Percentiles rank a stretch among this genome's conserved stretches.
These are phyloP conservation scores for Paramecium tetraurelia DNA, from an alignment of 73 alveolate genomes.

Conservation along the genomic window DNA sequence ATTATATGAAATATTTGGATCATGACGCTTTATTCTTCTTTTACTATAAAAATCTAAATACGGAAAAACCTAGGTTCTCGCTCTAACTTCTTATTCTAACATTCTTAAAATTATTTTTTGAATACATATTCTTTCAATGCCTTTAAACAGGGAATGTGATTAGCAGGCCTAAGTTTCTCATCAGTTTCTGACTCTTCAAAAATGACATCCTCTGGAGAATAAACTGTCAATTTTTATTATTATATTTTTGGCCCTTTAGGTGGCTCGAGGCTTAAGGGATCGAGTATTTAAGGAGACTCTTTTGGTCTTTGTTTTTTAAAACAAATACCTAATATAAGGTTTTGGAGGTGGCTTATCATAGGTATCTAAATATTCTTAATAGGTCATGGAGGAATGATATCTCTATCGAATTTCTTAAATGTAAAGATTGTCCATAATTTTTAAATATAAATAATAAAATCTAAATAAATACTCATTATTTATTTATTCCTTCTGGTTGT, in stretches of 20 bases:
- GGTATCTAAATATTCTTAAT: neutral
- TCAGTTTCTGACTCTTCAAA: slow-evolving; percentile 29
- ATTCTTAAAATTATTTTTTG: neutral
- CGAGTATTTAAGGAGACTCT: slow-evolving; percentile 19
- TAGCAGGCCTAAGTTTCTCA: neutral
- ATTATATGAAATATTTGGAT: neutral
- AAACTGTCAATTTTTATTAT: neutral
- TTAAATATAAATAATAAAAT: neutral
- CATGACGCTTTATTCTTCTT: neutral
- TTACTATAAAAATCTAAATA: neutral
- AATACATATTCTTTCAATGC: neutral
- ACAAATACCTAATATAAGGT: neutral
- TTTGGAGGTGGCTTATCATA: slow-evolving; percentile 13
- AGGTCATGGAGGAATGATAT: neutral
- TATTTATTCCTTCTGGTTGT: slow-evolving; percentile 40
- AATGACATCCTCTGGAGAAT: slow-evolving; percentile 9
- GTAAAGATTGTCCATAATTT: neutral
- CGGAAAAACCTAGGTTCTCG: slow-evolving; percentile 18
- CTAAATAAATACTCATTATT: slow-evolving; percentile 13
- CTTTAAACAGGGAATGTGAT: neutral
- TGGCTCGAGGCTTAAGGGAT: slow-evolving; percentile 1
- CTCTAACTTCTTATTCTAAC: slow-evolving; percentile 13
- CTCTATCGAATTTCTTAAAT: neutral
- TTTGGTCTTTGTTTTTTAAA: neutral
- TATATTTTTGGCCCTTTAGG: slow-evolving; percentile 30